Conservation (phyloP, 1,139 yeast genomes). For the Candida dubliniensis region DNA sequence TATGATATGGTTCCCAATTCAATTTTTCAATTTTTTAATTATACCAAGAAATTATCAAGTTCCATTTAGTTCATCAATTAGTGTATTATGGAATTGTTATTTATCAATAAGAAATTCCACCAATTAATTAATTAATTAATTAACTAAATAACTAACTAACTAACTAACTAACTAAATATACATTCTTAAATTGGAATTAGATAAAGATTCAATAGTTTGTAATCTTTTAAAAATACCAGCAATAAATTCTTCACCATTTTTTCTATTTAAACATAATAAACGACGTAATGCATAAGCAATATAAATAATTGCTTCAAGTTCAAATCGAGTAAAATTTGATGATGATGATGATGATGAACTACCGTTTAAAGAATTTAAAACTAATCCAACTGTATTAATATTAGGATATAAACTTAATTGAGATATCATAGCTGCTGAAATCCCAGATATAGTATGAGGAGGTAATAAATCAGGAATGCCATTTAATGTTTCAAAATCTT, state of each 20-base stretch:
- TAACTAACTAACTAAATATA: conserved; percentile 24
- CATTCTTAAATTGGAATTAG: conserved; percentile 40
- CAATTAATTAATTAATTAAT: no score
- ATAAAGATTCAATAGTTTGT: no score
- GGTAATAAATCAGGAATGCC: conserved; percentile 44
- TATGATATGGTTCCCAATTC: conserved; percentile 94
- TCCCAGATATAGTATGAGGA: conserved; percentile 58
- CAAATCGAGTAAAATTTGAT: no score
- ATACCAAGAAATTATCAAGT: conserved; percentile 83
- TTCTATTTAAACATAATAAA: conserved; percentile 14
- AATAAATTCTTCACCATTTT: conserved; percentile 7
- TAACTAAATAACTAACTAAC: neutral
- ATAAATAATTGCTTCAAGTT: conserved; percentile 39
- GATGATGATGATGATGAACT: no score
- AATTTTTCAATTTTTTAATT: conserved; percentile 79
- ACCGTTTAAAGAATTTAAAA: conserved; percentile 53
- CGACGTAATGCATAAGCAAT: conserved; percentile 25
- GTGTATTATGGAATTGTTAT: conserved; percentile 91
- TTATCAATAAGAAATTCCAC: conserved; percentile 68
- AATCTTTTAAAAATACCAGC: no score
- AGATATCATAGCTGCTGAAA: conserved; percentile 44
- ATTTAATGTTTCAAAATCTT: conserved; percentile 11
- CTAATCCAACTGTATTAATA: conserved; percentile 24
- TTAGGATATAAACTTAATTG: conserved; percentile 19
- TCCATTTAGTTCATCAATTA: conserved; percentile 87